These are phyloP conservation scores for Leptodermis oblonga DNA, from an alignment of 257 asterid species.

Conservation along the genomic window DNA sequence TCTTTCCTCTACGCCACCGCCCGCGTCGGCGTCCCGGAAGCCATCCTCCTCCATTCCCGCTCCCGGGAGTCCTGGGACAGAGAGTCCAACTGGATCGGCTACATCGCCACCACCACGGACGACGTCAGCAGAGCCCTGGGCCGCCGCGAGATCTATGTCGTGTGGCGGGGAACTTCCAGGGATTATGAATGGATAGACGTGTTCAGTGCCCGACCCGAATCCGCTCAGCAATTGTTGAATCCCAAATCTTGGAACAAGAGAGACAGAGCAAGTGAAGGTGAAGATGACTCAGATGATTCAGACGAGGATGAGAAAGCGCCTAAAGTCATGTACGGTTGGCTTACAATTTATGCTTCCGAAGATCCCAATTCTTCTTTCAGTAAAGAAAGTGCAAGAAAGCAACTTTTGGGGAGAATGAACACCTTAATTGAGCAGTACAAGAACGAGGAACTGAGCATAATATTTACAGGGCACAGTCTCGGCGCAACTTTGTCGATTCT, in stretches of 20 bases:
- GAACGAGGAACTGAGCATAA: constrained; percentile 53
- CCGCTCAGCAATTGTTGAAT: constrained; percentile 37
- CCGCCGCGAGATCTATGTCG: constrained; percentile 71
- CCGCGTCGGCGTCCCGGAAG: constrained; percentile 28
- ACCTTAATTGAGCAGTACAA: constrained; percentile 34
- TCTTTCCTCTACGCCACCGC: constrained; percentile 83
- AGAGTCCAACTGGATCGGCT: constrained; percentile 90
- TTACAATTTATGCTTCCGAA: constrained; percentile 46
- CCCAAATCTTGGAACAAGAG: constrained; percentile 14
- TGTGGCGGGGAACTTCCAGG: constrained; percentile 70
- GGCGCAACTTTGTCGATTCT: constrained; percentile 58
- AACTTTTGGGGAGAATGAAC: constrained; percentile 43
- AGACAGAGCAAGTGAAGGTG: not conserved
- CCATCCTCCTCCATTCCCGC: constrained; percentile 57
- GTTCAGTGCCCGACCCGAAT: constrained; percentile 35
- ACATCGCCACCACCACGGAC: constrained; percentile 59
- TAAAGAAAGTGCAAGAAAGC: constrained; percentile 55
- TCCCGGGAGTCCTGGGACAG: constrained; percentile 81
- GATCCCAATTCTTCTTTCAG: constrained; percentile 70
- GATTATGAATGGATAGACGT: constrained; percentile 74
- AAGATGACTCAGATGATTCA: constrained; percentile 1
- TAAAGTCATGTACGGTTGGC: constrained; percentile 77
- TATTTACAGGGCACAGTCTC: constrained; percentile 71
- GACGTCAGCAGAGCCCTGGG: constrained; percentile 41
- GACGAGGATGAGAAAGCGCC: constrained; percentile 31